Conservation (phyloP, 2,329 filamentous ascomycete genomes). For the Thermothelomyces thermophilus region DNA sequence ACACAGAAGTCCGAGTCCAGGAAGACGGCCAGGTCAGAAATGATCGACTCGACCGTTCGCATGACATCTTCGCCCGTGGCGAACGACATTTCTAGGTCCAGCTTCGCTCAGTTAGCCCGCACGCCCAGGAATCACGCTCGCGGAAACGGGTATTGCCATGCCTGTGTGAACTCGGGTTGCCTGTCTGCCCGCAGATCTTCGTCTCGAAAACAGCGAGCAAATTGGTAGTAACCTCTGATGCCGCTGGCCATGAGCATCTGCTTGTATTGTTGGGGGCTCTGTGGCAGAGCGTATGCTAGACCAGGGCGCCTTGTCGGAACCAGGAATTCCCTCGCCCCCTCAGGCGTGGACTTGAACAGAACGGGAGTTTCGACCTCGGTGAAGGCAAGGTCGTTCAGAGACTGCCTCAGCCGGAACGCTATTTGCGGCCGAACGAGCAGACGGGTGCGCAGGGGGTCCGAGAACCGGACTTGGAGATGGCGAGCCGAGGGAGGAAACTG, state of each 20-base stretch:
- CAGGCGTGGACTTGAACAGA: conserved; percentile 94
- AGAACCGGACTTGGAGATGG: conserved; percentile 79
- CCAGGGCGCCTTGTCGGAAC: conserved; percentile 76
- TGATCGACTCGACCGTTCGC: conserved; percentile 42
- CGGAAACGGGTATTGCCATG: conserved; percentile 28
- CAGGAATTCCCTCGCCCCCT: conserved; percentile 89
- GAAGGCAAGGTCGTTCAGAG: conserved; percentile 54
- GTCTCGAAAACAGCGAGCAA: conserved; percentile 91
- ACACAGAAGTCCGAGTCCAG: conserved; percentile 38
- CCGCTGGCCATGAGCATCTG: conserved; percentile 94
- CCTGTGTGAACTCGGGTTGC: conserved; percentile 94
- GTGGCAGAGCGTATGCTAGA: conserved; percentile 81
- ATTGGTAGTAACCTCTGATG: conserved; percentile 77
- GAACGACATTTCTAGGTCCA: conserved; percentile 94
- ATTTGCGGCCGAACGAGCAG: conserved; percentile 63
- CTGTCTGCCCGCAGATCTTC: conserved; percentile 88
- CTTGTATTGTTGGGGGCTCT: conserved; percentile 98
- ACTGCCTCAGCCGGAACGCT: conserved; percentile 35
- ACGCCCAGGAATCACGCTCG: not conserved
- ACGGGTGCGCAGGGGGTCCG: conserved; percentile 57
- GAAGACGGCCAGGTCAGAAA: conserved; percentile 48
- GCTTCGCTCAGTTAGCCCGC: conserved; percentile 38
- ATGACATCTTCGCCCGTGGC: conserved; percentile 66
- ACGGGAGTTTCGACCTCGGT: conserved; percentile 85
- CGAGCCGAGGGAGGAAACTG: conserved; percentile 68